phyloP scores from a whole-genome alignment of 2,329 filamentous ascomycete species.

The Aspergillus floridensis region DNA sequence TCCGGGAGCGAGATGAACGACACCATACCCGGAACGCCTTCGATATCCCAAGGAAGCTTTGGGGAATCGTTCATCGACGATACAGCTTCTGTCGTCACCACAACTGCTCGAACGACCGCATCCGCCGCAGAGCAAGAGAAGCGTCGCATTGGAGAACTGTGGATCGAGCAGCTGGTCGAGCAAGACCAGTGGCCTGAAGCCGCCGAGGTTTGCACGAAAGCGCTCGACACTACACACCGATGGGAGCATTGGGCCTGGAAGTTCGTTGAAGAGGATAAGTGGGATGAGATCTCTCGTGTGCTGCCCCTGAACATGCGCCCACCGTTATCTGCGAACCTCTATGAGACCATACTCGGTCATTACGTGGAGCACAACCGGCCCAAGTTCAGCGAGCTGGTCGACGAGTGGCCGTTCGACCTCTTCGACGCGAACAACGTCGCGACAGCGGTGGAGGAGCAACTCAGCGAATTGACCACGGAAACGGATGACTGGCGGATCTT shows the following conservation, averaged over 20 bases:
- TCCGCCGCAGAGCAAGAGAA: slow-evolving; percentile 82
- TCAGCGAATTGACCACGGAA: slow-evolving; percentile 72
- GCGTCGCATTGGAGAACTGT: slow-evolving; percentile 83
- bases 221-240: slow-evolving; percentile 71
- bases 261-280: slow-evolving; percentile 80
- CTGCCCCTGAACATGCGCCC: slow-evolving; percentile 79
- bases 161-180: slow-evolving; percentile 82
- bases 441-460: slow-evolving; percentile 75
- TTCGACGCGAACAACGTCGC: slow-evolving; percentile 77
- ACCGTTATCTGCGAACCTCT: slow-evolving; percentile 75
- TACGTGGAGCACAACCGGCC: slow-evolving; percentile 78
- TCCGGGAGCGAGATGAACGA: slow-evolving; percentile 38
- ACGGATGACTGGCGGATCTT: slow-evolving; percentile 86
- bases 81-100: slow-evolving; percentile 56
- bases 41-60: slow-evolving; percentile 46
- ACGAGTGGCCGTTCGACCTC: slow-evolving; percentile 78
- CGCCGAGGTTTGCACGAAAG: slow-evolving; percentile 76
- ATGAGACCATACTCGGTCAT: slow-evolving; percentile 84
- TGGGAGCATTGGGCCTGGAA: slow-evolving; percentile 98
- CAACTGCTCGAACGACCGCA: slow-evolving; percentile 56
- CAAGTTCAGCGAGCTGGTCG: slow-evolving; percentile 73
- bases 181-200: slow-evolving; percentile 73
- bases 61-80: slow-evolving; percentile 73
- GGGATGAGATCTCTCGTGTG: slow-evolving; percentile 83
- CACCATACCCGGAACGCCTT: slow-evolving; percentile 30